These are phyloP conservation scores for Evernia prunastri DNA, from an alignment of 495 filamentous ascomycete genomes.

Conservation along the genomic window DNA sequence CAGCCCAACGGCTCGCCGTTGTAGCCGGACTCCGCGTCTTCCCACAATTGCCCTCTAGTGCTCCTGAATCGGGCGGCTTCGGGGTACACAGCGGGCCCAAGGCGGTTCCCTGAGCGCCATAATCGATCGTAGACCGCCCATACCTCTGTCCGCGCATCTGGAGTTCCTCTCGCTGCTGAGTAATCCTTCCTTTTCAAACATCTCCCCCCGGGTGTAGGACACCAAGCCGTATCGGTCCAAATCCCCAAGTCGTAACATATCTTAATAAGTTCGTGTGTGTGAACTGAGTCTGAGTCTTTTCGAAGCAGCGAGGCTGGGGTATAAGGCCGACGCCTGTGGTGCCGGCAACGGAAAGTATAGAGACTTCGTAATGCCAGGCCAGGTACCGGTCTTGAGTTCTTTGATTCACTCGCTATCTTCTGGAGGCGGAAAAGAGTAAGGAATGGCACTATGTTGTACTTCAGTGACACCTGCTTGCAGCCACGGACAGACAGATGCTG, in stretches of 20 bases:
- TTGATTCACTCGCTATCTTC: neutral
- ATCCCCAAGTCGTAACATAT: constrained; percentile 55
- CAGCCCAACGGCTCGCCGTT: constrained; percentile 52
- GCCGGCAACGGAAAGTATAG: constrained; percentile 55
- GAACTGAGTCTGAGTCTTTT: constrained; percentile 55
- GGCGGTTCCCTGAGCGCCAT: constrained; percentile 55
- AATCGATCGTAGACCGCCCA: constrained; percentile 61
- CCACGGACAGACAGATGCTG: constrained; percentile 56
- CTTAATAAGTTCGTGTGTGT: constrained; percentile 57
- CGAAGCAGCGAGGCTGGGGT: constrained; percentile 48
- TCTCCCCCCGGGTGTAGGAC: constrained; percentile 52
- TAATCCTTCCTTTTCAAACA: constrained; percentile 55
- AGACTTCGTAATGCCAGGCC: constrained; percentile 51
- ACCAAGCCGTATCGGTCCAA: constrained; percentile 61
- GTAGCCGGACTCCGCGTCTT: constrained; percentile 49
- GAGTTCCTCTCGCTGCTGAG: constrained; percentile 46
- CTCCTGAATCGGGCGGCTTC: constrained; percentile 20
- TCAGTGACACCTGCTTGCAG: constrained; percentile 60
- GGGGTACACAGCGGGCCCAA: constrained; percentile 39
- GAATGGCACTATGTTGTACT: constrained; percentile 58
- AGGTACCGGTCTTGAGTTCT: constrained; percentile 27
- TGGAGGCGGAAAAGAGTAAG: constrained; percentile 46
- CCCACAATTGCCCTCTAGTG: constrained; percentile 50
- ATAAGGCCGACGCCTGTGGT: constrained; percentile 54
- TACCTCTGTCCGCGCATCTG: constrained; percentile 45